Percentiles rank a stretch among this genome's conserved stretches.
Conservation (phyloP, 1,284 basidiomycete species). For the Pterula multifida region DNA sequence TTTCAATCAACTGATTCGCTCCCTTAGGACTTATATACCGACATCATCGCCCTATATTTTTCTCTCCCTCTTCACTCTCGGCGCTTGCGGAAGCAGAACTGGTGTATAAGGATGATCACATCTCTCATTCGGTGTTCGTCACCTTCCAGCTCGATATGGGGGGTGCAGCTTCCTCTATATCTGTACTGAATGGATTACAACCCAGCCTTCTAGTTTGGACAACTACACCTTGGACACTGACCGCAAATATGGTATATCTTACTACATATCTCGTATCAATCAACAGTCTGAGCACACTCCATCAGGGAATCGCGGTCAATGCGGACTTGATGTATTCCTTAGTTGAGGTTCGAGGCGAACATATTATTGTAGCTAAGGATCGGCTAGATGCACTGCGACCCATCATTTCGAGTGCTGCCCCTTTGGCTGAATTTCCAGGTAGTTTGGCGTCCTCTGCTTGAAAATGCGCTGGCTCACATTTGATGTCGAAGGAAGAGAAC, state of each 20-base stretch:
- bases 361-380: constrained; percentile 63
- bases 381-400: constrained; percentile 41
- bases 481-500: constrained; percentile 39
- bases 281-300: constrained; percentile 1
- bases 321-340: constrained; percentile 64
- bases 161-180: constrained; percentile 10
- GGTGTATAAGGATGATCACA: constrained; percentile 81
- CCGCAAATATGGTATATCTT: constrained; percentile 81
- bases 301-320: constrained; percentile 79
- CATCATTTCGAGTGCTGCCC: constrained; percentile 38
- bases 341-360: constrained; percentile 26
- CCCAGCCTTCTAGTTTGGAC: constrained; percentile 84
- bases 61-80: constrained; percentile 90
- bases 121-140: constrained; percentile 84
- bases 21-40: constrained; percentile 69
- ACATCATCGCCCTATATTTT: constrained; percentile 86
- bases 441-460: constrained; percentile 3
- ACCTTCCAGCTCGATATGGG: constrained; percentile 48
- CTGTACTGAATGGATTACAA: constrained; percentile 1
- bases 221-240: constrained; percentile 96
- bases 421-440: constrained; percentile 43
- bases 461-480: too few relatives aligned
- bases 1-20: constrained; percentile 2
- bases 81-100: constrained; percentile 95
- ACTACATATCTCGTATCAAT: too few relatives aligned